Percentiles rank a stretch among this genome's conserved stretches.
Conservation (phyloP, 179 eudicot species). For the Camellia oleifera region DNA sequence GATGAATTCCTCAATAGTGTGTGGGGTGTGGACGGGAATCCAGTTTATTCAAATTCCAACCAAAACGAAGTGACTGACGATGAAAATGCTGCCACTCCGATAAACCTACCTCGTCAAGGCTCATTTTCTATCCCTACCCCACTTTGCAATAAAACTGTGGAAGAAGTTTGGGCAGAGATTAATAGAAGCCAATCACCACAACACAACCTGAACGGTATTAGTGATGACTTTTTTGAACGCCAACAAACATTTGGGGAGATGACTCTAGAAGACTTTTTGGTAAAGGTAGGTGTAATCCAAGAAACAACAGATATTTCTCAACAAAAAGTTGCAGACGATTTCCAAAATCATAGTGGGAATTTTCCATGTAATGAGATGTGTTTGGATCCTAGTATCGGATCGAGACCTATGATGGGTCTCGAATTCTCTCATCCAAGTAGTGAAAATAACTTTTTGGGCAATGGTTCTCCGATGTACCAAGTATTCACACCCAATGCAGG, state of each 20-base stretch:
- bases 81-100: neutral
- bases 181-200: neutral
- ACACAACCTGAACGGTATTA: neutral
- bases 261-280: constrained; percentile 46
- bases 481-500: constrained; percentile 2
- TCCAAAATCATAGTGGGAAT: neutral
- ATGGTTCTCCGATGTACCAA: constrained; percentile 11
- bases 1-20: constrained; percentile 42
- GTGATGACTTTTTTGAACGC: constrained; percentile 12
- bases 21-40: constrained; percentile 31
- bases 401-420: constrained; percentile 3
- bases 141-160: constrained; percentile 38
- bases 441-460: neutral
- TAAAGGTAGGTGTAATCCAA: constrained; percentile 42
- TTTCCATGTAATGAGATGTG: neutral
- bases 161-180: constrained; percentile 48
- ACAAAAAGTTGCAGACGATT: neutral
- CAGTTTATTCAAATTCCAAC: constrained; percentile 2
- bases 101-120: constrained; percentile 13
- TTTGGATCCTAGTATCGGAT: neutral
- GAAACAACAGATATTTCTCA: constrained; percentile 16
- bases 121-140: constrained; percentile 15
- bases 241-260: constrained; percentile 46
- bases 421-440: constrained; percentile 4
- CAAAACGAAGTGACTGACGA: constrained; percentile 10